phyloP scores from a whole-genome alignment of 116 monocot species.

The Zostera marina region DNA sequence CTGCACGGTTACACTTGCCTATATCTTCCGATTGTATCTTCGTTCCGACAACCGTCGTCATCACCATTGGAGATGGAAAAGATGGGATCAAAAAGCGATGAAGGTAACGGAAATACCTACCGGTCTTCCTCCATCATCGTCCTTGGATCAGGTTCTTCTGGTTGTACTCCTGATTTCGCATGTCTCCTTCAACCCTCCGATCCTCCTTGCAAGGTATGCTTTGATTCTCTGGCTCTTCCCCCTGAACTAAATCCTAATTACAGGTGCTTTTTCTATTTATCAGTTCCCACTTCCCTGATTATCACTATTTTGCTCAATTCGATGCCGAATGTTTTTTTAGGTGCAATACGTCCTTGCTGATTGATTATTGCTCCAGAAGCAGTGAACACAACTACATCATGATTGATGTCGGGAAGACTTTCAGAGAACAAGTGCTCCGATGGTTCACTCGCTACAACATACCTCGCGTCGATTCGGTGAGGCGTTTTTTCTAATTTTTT shows the following conservation, averaged over 20 bases:
- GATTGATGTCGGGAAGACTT: constrained; percentile 87
- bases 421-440: constrained; percentile 92
- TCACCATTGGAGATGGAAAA: constrained; percentile 4
- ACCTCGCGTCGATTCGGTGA: constrained; percentile 78
- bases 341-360: constrained; percentile 85
- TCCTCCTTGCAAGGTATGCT: constrained; percentile 72
- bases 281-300: too few relatives aligned
- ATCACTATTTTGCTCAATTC: too few relatives aligned
- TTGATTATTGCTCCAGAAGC: constrained; percentile 49
- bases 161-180: constrained; percentile 54
- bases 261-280: too few relatives aligned
- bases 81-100: not conserved
- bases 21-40: too few relatives aligned
- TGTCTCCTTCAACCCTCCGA: constrained; percentile 52
- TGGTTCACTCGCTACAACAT: constrained; percentile 88
- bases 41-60: too few relatives aligned
- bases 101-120: not conserved
- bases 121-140: constrained; percentile 60
- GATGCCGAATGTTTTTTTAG: too few relatives aligned
- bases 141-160: constrained; percentile 53
- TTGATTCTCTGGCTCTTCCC: constrained; percentile 30
- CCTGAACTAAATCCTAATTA: constrained; percentile 69
- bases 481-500: too few relatives aligned
- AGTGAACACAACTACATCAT: constrained; percentile 53
- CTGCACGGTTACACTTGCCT: too few relatives aligned